These are phyloP conservation scores for Chlamydomonas eustigma DNA, from an alignment of 139 green algal species.

Conservation along the genomic window DNA sequence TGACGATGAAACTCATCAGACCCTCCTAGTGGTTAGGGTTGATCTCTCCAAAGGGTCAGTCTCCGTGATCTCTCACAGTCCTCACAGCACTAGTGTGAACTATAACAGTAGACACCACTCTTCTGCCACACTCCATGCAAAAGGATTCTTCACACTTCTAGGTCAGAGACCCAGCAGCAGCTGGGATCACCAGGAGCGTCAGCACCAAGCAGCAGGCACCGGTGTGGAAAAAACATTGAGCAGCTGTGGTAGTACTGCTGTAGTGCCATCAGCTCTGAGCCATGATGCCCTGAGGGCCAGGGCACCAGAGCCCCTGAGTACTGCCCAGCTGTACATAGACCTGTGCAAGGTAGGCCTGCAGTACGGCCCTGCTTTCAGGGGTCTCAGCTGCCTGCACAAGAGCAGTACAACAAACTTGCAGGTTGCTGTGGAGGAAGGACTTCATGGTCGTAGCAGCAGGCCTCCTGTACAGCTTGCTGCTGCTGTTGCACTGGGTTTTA, in stretches of 20 bases:
- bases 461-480: not conserved
- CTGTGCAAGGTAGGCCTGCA: conserved; percentile 68
- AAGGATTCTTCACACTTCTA: not conserved
- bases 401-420: too few relatives aligned
- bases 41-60: not conserved
- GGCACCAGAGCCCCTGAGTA: conserved; percentile 19
- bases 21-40: not conserved
- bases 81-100: not conserved
- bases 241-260: not conserved
- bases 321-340: conserved; percentile 63
- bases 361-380: conserved; percentile 79
- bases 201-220: not conserved
- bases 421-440: not conserved
- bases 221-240: not conserved
- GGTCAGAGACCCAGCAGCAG: too few relatives aligned
- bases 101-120: not conserved
- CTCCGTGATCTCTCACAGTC: not conserved
- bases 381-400: conserved; percentile 68
- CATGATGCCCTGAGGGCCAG: conserved; percentile 17
- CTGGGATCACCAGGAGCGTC: too few relatives aligned
- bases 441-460: not conserved
- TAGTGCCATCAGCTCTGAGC: not conserved
- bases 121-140: not conserved
- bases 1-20: too few relatives aligned
- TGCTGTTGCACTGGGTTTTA: not conserved